Evolutionary conservation across 139 green algal genomes (phyloP).

Genomic region (Coelastrella sp.): DNA sequence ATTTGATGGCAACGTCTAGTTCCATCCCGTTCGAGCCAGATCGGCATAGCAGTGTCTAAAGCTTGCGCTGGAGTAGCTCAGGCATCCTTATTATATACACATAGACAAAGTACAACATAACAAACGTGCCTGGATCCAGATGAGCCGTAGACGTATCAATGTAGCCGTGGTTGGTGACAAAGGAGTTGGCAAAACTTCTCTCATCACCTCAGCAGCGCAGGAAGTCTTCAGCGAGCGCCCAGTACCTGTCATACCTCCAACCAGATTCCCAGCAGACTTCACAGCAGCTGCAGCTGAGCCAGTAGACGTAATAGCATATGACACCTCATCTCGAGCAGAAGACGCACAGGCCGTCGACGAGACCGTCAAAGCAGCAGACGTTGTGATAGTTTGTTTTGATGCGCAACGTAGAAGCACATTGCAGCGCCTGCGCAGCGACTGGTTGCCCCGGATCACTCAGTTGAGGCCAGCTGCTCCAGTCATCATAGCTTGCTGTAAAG

Average conservation of each 20-base stretch:
- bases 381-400: slow-evolving; percentile 77
- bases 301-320: slow-evolving; percentile 54
- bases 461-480: slow-evolving; percentile 67
- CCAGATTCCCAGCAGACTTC: slow-evolving; percentile 76
- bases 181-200: slow-evolving; percentile 85
- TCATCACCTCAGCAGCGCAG: slow-evolving; percentile 79
- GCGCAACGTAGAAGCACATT: slow-evolving; percentile 30
- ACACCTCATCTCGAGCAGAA: slow-evolving; percentile 70
- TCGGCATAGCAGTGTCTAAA: neutral
- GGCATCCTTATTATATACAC: neutral
- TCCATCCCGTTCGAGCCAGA: neutral
- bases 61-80: neutral
- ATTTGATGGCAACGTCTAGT: too few species aligned
- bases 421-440: slow-evolving; percentile 59
- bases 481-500: slow-evolving; percentile 83
- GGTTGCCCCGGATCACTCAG: slow-evolving; percentile 78
- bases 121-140: neutral
- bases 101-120: neutral
- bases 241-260: slow-evolving; percentile 77
- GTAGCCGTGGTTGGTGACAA: slow-evolving; percentile 81
- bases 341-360: slow-evolving; percentile 39
- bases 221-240: slow-evolving; percentile 84
- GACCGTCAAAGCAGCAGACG: slow-evolving; percentile 64
- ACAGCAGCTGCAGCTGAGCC: slow-evolving; percentile 64
- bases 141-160: slow-evolving; percentile 18